phyloP scores from a whole-genome alignment of 768 basidiomycete species.

The Xerocomus potaroensis region DNA sequence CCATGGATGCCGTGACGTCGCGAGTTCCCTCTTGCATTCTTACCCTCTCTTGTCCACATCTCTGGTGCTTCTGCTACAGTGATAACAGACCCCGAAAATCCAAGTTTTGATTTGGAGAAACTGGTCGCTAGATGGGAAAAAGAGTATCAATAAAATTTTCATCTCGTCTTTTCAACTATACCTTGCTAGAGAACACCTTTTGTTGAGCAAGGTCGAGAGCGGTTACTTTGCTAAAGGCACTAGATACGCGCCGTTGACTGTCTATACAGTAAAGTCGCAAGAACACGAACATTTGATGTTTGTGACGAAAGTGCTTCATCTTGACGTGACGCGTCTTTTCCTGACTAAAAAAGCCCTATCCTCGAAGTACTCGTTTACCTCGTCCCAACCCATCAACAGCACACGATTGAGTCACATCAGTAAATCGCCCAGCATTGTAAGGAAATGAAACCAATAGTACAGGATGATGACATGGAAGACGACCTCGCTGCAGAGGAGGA shows the following conservation, averaged over 20 bases:
- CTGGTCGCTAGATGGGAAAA: constrained; percentile 72
- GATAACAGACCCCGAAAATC: constrained; percentile 91
- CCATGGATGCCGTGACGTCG: not conserved
- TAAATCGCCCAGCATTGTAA: no score
- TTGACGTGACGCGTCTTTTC: constrained; percentile 29
- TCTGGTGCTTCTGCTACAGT: constrained; percentile 45
- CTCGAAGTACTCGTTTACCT: not conserved
- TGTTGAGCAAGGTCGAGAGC: constrained; percentile 11
- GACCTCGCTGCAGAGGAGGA: constrained; percentile 81
- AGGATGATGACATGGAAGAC: constrained; percentile 68
- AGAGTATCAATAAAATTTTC: constrained; percentile 49
- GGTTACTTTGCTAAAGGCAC: not conserved
- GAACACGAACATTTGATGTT: no score
- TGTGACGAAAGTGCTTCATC: no score
- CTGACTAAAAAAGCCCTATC: constrained; percentile 1
- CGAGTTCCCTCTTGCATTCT: not conserved
- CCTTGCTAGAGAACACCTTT: constrained; percentile 23
- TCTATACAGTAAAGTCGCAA: not conserved
- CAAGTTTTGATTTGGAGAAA: constrained; percentile 94
- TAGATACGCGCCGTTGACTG: constrained; percentile 6
- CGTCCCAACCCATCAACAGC: not conserved
- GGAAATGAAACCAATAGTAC: constrained; percentile 44
- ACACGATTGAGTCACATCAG: no score
- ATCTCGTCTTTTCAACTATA: constrained; percentile 20
- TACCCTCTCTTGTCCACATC: not conserved